A percentile compares a stretch with the other conserved stretches of the same genome.
Evolutionary conservation across 129 eudicot species (phyloP).

Genomic region (Oenanthe sinensis): DNA sequence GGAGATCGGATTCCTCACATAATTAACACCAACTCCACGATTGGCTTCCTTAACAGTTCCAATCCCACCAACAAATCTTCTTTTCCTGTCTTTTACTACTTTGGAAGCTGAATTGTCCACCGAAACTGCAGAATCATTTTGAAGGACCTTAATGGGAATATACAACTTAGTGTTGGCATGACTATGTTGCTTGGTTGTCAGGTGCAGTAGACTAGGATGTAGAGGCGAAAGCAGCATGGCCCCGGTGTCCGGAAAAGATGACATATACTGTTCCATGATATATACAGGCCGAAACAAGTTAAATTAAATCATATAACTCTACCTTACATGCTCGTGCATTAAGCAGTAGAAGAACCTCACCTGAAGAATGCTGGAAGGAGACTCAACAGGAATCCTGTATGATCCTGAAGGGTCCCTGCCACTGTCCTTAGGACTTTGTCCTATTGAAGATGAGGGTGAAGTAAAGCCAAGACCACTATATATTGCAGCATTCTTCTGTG

Average conservation of each 20-base stretch:
- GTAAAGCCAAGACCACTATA: constrained; percentile 57
- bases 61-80: constrained; percentile 22
- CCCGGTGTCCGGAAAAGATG: constrained; percentile 43
- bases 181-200: constrained; percentile 18
- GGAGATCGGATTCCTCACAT: constrained; percentile 14
- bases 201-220: constrained; percentile 36
- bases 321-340: neutral
- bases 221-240: constrained; percentile 72
- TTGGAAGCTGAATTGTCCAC: constrained; percentile 17
- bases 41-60: constrained; percentile 19
- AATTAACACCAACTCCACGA: constrained; percentile 15
- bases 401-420: constrained; percentile 26
- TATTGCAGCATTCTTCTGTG: constrained; percentile 44
- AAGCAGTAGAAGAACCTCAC: constrained; percentile 24
- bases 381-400: constrained; percentile 21
- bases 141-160: constrained; percentile 22
- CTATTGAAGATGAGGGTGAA: constrained; percentile 51
- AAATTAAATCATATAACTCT: neutral
- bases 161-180: constrained; percentile 14
- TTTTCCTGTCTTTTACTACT: constrained; percentile 33
- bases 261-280: constrained; percentile 45
- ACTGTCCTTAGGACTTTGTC: constrained; percentile 42
- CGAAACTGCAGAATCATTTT: neutral
- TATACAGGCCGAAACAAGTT: constrained; percentile 11
- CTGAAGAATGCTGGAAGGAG: constrained; percentile 44